Base-by-base conservation (phyloP, 306 rosid species). In the Amphicarpaea edgeworthii region DNA sequence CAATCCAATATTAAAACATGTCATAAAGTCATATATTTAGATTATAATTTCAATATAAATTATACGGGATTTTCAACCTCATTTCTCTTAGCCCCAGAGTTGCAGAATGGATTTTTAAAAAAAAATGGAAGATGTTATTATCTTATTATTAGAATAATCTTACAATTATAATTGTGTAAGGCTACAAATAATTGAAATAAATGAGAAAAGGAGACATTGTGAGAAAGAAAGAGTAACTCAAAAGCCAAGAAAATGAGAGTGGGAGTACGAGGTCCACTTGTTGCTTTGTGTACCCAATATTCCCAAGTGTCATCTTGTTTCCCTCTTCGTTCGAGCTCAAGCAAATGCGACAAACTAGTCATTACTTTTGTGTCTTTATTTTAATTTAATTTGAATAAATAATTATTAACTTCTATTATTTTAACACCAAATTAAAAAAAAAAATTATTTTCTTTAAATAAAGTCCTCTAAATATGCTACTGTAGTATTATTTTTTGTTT, bases 141-240 rank as follows among this genome's bases (percentile, higher is more conserved):
- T 24, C 9, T n/a, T 42, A 8, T 28, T 17, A 19, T 28, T n/a
- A n/a, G n/a, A n/a, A 16, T 54, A 24, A 30, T 30, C 0, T 5
- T 30, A 5, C 0, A 30, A 30, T 24, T 24, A 24, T 24, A 24
- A 24, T 12, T 57, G 5, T 77, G 26, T 58, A 19, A 43, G 81
- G 76, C 70, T 43, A 57, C 28, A 68, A 77, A 77, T 67, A 55
- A 68, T 20, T 57, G 0, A 68, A 77, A 77, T 67, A 55, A 68
- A 30, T 57, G 0, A 19, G 30, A 20, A 2, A 43, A 19, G 67
- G 68, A 19, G 12, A 54, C 6, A 2, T 14, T 15, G 4, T 3
- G 37, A 1, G 40, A 67, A 28, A 28, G 17, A 24, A 12, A 41
- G 40, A 41, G 43, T 10, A 17, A 10, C 3, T 8, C 1, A 60